These are phyloP conservation scores for Penicillium digitatum DNA, from an alignment of 2,329 filamentous ascomycete genomes.

Conservation along the genomic window DNA sequence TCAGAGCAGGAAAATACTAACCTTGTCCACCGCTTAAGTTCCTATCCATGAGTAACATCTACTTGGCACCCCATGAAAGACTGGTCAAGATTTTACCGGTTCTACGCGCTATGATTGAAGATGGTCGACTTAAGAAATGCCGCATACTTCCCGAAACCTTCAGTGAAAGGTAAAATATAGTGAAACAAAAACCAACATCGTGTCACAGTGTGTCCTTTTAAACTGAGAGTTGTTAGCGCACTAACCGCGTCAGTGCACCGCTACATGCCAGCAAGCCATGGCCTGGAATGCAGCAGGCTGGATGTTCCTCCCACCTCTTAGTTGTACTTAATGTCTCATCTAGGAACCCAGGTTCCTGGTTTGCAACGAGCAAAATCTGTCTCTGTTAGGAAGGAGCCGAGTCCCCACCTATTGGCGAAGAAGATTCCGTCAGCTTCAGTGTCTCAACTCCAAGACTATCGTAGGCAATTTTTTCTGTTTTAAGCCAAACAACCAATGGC, in stretches of 20 bases:
- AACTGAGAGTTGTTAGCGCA: constrained; percentile 6
- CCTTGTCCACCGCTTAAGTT: neutral
- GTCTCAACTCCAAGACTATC: neutral
- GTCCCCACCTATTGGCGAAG: neutral
- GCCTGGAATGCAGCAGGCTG: neutral
- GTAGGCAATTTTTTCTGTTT: neutral
- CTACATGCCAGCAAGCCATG: constrained; percentile 11
- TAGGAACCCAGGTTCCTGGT: neutral
- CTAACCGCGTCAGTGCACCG: constrained; percentile 13
- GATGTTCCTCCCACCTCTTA: neutral
- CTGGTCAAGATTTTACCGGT: neutral
- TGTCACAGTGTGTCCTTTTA: neutral
- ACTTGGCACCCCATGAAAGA: neutral
- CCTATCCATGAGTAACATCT: neutral
- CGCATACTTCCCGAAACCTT: constrained; percentile 12
- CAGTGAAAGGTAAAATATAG: constrained; percentile 3
- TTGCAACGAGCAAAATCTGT: neutral
- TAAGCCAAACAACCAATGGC: neutral
- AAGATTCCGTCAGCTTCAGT: neutral
- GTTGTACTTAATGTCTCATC: neutral
- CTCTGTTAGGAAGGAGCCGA: neutral
- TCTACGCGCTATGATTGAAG: neutral
- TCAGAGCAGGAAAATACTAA: neutral
- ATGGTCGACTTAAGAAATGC: neutral
- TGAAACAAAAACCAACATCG: constrained; percentile 7